Base-by-base conservation (phyloP, 176 grass and related monocot species). In the Otatea glauca region DNA sequence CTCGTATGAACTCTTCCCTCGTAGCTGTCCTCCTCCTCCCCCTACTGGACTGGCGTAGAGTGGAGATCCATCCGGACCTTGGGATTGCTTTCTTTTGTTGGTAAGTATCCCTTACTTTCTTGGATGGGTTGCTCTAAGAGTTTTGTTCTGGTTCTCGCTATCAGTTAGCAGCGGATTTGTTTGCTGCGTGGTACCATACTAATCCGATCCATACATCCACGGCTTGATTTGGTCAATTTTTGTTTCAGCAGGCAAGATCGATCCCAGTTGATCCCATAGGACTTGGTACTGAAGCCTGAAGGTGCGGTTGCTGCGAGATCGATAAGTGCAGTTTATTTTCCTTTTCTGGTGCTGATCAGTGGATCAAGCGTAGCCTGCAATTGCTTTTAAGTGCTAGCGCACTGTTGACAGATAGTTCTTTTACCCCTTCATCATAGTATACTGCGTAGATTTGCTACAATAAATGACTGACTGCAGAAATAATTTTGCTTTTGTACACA, bases 31-130 rank as follows among this genome's bases (percentile, higher is more conserved):
- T 63, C 29, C 29, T 73, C n/a, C 17, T 72, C 14, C 13, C 56
- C 54, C 56, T 72, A 27, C 45, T 41, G 32, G 21, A 79, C 42
- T 65, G 34, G 55, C 70, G 72, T 58, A 72, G 76, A 70, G 68
- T 64, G 76, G 76, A 86, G 84, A 86, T 86, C 84, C 76, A 49
- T 65, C 68, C 56, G 29, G 4, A 27, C 35, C 84, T 11, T 70
- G 32, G 59, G 68, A 55, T 77, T 65, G 58, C 37, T 73, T 80
- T 39, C 68, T 73, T 78, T 86, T 55, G 44, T 60, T 65, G 76
- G 84, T 86, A 86, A 86, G 70, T 38, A 25, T 21, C 34, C 76
- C 21, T 21, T 44, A 27, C 84, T 74, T 65, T 45, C 58, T 66
- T 79, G 7, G 23, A 55, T 21, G 35, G 59, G 35, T 74, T 74